Base-by-base conservation (phyloP, 306 rosid species). In the Cyclanthera cordifolia region DNA sequence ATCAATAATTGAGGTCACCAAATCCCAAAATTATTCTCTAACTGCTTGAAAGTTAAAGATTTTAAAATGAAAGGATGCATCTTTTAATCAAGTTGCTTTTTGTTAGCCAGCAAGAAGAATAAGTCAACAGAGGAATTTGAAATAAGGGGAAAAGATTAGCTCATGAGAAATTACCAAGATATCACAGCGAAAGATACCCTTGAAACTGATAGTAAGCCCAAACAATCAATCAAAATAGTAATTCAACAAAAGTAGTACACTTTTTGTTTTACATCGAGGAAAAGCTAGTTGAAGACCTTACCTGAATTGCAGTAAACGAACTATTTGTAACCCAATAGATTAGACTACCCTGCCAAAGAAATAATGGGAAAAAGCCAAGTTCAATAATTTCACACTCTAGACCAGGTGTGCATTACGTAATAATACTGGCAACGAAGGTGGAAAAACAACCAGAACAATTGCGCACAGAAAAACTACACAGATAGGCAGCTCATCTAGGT, bases 321-420 rank as follows among this genome's bases (percentile, higher is more conserved):
- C 89, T 83, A 83, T 89, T 93, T 24, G 94, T 86, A 56, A 79
- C 72, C 98, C 98, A 93, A 78, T 93, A 93, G 69, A 89, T 75
- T 56, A 79, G 94, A 86, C 95, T 93, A 43, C 98, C 98, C 98
- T 93, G 83, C 81, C 78, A 78, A 73, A 82, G 77, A 75, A 72
- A 80, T 46, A 74, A 64, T 16, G 24, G 30, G 63, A 28, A 34
- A 16, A 55, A 27, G 32, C 4, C 37, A 56, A 30, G 46, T 17
- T 52, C 19, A 24, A 57, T 75, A 67, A 75, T 16, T 70, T 70
- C 58, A n/a, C 43, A 70, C 25, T 24, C 67, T 41, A 19, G 15
- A 48, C 57, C 39, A 46, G 20, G 48, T 41, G 32, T 28, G 51
- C 19, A 41, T 39, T 50, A 39, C 12, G 17, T 63, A 30, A 63